phyloP scores from a whole-genome alignment of 2,329 filamentous ascomycete genomes.

The Trichoderma gracile region DNA sequence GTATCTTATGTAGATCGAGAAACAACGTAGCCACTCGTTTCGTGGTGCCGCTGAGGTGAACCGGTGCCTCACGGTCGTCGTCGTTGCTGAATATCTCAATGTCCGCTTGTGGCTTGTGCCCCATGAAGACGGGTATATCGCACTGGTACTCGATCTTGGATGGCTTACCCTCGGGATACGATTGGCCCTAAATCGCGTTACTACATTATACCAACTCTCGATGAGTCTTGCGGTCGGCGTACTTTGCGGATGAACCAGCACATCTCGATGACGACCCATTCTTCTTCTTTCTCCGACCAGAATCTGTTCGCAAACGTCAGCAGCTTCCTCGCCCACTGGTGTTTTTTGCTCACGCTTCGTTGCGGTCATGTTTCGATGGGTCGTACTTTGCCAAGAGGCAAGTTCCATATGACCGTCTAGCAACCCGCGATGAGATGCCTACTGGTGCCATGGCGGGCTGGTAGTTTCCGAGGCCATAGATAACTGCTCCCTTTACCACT shows the following conservation, averaged over 20 bases:
- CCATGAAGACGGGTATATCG: conserved; percentile 41
- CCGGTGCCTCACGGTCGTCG: conserved; percentile 36
- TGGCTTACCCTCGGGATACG: conserved; percentile 41
- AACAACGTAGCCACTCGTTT: conserved; percentile 39
- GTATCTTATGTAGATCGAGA: conserved; percentile 41
- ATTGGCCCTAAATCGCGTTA: conserved; percentile 37
- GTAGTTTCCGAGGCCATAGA: conserved; percentile 41
- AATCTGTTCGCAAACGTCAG: conserved; percentile 35
- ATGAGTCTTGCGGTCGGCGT: conserved; percentile 4
- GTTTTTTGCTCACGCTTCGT: conserved; percentile 38
- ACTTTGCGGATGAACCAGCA: conserved; percentile 46
- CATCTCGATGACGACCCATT: conserved; percentile 42
- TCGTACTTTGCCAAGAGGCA: conserved; percentile 41
- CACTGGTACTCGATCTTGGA: conserved; percentile 43
- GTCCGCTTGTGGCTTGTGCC: conserved; percentile 41
- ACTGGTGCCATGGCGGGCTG: conserved; percentile 35
- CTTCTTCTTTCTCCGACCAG: conserved; percentile 43
- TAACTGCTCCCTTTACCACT: conserved; percentile 53
- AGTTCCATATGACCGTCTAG: conserved; percentile 42
- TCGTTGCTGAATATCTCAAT: conserved; percentile 43
- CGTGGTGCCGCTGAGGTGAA: conserved; percentile 37
- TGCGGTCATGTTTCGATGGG: conserved; percentile 40
- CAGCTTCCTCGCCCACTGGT: not conserved
- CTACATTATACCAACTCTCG: not conserved
- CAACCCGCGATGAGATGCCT: conserved; percentile 40